Percentiles rank a stretch among this genome's conserved stretches.
These are phyloP conservation scores for Pleurotus salmoneostramineus DNA, from an alignment of 768 basidiomycete species.

Conservation along the genomic window DNA sequence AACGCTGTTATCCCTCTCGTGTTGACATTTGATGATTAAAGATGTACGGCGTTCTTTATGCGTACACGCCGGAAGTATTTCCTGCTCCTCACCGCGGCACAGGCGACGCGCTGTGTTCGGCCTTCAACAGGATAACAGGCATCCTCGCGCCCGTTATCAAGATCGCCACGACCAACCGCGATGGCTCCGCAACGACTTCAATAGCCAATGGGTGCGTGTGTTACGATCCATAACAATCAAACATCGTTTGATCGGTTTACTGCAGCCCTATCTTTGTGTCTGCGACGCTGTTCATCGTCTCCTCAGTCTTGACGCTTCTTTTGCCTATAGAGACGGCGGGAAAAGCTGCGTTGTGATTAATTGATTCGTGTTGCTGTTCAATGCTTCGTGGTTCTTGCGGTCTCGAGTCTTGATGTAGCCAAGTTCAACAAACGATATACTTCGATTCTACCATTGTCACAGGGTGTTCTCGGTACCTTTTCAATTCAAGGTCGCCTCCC, in stretches of 20 bases:
- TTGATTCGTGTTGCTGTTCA: too few relatives aligned
- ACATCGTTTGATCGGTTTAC: neutral
- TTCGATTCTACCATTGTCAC: too few relatives aligned
- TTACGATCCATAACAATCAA: neutral
- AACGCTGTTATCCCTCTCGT: too few relatives aligned
- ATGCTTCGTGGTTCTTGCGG: too few relatives aligned
- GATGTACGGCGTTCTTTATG: constrained; percentile 54
- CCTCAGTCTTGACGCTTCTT: constrained; percentile 33
- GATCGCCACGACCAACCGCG: constrained; percentile 33
- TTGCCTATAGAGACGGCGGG: constrained; percentile 44
- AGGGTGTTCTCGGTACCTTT: too few relatives aligned
- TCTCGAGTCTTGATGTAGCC: too few relatives aligned
- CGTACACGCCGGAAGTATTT: constrained; percentile 60
- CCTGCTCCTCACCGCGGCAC: constrained; percentile 54
- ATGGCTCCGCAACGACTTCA: constrained; percentile 23
- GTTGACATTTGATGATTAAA: constrained; percentile 7
- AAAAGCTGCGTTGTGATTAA: constrained; percentile 25
- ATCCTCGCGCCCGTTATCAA: constrained; percentile 47
- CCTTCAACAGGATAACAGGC: constrained; percentile 44
- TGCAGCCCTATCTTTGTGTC: constrained; percentile 44
- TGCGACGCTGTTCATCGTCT: constrained; percentile 39
- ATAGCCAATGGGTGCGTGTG: constrained; percentile 29
- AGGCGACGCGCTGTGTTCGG: constrained; percentile 45
- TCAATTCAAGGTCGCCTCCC: too few relatives aligned
- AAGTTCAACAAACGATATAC: too few relatives aligned